These are phyloP conservation scores for Cryptococcus neoformans DNA, from an alignment of 1,284 basidiomycete genomes.

Conservation along the genomic window DNA sequence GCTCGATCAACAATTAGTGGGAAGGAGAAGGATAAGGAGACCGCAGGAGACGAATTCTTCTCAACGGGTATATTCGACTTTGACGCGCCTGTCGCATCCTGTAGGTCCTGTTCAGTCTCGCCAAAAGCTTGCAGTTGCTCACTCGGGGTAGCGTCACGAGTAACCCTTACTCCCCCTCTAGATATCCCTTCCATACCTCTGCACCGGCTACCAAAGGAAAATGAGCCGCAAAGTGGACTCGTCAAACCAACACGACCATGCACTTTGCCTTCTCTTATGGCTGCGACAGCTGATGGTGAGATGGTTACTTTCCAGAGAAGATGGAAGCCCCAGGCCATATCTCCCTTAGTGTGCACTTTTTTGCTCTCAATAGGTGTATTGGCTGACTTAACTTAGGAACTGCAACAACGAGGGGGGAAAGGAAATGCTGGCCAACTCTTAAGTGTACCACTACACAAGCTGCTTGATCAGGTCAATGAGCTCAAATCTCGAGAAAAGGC, in stretches of 20 bases:
- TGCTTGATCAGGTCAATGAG: constrained; percentile 43
- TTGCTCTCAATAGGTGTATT: not conserved
- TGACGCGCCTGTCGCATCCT: constrained; percentile 21
- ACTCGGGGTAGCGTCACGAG: constrained; percentile 20
- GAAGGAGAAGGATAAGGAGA: not conserved
- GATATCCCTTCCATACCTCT: constrained; percentile 2
- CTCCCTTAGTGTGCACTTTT: constrained; percentile 11
- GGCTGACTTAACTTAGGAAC: not conserved
- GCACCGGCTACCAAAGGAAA: not conserved
- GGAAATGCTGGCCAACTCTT: constrained; percentile 26
- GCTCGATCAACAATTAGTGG: not conserved
- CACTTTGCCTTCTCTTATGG: constrained; percentile 22
- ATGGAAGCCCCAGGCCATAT: constrained; percentile 13
- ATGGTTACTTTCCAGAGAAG: constrained; percentile 30
- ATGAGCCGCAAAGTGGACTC: not conserved
- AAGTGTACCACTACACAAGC: constrained; percentile 38
- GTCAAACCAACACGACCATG: constrained; percentile 5
- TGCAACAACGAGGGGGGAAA: constrained; percentile 4
- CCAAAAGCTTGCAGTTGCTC: not conserved
- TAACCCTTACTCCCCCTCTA: constrained; percentile 19
- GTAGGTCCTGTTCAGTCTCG: constrained; percentile 9
- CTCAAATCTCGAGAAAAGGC: constrained; percentile 35
- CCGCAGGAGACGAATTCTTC: constrained; percentile 5
- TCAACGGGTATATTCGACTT: constrained; percentile 18
- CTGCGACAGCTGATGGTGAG: constrained; percentile 34